phyloP scores from a whole-genome alignment of 768 basidiomycete genomes.

The Lenzites betulinus region DNA sequence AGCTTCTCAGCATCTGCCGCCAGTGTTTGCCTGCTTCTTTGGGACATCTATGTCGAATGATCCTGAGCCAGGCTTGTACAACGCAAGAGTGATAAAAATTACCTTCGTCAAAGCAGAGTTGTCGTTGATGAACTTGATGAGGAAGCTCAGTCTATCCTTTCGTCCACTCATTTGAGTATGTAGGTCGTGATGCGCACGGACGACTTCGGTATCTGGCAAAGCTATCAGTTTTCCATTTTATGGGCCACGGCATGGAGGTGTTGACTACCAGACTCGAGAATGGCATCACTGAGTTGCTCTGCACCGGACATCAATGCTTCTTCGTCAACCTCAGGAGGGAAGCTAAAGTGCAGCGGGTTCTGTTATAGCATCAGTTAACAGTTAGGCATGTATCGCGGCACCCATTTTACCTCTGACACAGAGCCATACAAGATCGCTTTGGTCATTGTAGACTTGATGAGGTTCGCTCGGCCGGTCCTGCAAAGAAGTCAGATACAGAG shows the following conservation, averaged over 20 bases:
- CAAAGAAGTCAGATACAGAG: neutral
- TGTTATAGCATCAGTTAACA: slow-evolving; percentile 26
- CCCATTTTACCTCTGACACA: slow-evolving; percentile 51
- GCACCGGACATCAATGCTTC: slow-evolving; percentile 80
- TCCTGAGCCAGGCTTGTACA: neutral
- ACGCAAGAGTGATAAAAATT: slow-evolving; percentile 3
- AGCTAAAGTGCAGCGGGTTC: slow-evolving; percentile 81
- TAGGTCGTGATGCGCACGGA: slow-evolving; percentile 77
- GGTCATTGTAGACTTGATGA: slow-evolving; percentile 79
- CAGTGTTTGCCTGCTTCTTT: slow-evolving; percentile 71
- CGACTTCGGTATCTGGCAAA: slow-evolving; percentile 52
- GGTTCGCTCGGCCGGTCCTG: slow-evolving; percentile 63
- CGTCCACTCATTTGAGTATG: slow-evolving; percentile 74
- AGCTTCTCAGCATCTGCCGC: slow-evolving; percentile 87
- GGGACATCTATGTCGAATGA: slow-evolving; percentile 72
- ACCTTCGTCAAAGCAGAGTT: slow-evolving; percentile 82
- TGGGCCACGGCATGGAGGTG: too few species aligned
- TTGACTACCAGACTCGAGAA: slow-evolving; percentile 69
- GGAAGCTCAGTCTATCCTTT: slow-evolving; percentile 74
- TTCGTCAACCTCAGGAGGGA: slow-evolving; percentile 78
- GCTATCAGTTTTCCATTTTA: neutral
- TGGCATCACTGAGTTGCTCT: slow-evolving; percentile 68
- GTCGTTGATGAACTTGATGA: slow-evolving; percentile 89
- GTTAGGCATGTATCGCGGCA: neutral
- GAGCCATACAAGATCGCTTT: slow-evolving; percentile 82